These are phyloP conservation scores for Elongisporangium undulatum DNA, from an alignment of 352 stramenopile species.

Conservation along the genomic window DNA sequence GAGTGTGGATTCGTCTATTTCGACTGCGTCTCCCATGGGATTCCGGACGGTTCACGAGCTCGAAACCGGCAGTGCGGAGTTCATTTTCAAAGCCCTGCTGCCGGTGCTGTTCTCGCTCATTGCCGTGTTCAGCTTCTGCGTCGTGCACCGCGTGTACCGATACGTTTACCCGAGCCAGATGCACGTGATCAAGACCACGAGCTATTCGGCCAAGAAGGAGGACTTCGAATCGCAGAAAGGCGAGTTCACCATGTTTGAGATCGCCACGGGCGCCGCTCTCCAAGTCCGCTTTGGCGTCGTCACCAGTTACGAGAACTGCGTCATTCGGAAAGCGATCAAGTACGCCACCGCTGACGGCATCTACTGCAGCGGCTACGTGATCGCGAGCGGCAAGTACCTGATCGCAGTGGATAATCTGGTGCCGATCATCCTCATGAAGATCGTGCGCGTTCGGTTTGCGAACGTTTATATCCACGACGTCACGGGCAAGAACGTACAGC, in stretches of 20 bases:
- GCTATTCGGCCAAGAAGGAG: slow-evolving; percentile 4
- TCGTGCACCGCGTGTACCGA: slow-evolving; percentile 21
- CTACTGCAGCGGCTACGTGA: background rate
- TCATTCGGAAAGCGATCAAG: background rate
- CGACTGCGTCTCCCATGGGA: slow-evolving; percentile 16
- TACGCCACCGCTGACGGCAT: background rate
- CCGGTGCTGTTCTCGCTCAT: slow-evolving; percentile 15
- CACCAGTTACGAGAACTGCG: background rate
- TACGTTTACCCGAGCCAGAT: slow-evolving; percentile 15
- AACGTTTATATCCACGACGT: background rate
- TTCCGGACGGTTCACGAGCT: slow-evolving; percentile 15
- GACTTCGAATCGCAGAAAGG: slow-evolving; percentile 19
- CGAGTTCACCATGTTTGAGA: slow-evolving; percentile 32
- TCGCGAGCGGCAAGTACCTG: background rate
- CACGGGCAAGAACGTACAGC: slow-evolving; percentile 20
- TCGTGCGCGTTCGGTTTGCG: background rate
- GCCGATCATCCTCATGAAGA: background rate
- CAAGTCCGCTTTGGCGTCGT: slow-evolving; percentile 1
- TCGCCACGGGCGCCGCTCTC: slow-evolving; percentile 27
- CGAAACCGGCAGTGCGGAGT: background rate
- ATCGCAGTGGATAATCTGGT: background rate
- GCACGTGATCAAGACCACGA: background rate
- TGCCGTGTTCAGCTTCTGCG: slow-evolving; percentile 18
- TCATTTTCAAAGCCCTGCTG: background rate
- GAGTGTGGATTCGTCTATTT: background rate